Evolutionary conservation across 257 asterid genomes (phyloP).

Genomic region (Handroanthus guayacan): DNA sequence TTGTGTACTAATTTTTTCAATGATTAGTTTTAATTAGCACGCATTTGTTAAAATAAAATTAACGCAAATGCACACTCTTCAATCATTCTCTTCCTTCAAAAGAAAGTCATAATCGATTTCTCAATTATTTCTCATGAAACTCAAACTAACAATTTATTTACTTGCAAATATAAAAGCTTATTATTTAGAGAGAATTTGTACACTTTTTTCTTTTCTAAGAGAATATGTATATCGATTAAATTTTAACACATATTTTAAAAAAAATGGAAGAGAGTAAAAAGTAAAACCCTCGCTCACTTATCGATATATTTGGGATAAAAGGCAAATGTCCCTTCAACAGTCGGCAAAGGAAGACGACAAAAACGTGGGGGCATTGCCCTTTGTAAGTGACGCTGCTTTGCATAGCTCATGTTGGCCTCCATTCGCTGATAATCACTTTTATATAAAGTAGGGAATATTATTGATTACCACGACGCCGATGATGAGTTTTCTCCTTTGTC

Average conservation of each 20-base stretch:
- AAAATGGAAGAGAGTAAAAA: neutral
- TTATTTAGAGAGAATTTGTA: too few species aligned
- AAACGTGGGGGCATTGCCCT: neutral
- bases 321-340: neutral
- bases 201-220: too few species aligned
- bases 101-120: too few species aligned
- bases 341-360: constrained; percentile 6
- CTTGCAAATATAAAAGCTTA: too few species aligned
- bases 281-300: neutral
- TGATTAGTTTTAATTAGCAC: too few species aligned
- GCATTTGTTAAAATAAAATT: too few species aligned
- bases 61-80: too few species aligned
- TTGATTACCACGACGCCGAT: neutral
- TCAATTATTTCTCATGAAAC: too few species aligned
- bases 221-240: too few species aligned
- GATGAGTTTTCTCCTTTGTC: neutral
- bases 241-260: neutral
- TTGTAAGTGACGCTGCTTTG: neutral
- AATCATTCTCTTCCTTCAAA: too few species aligned
- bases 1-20: too few species aligned
- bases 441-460: neutral
- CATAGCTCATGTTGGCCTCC: neutral
- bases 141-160: too few species aligned
- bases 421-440: neutral
- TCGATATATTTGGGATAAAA: neutral